These are phyloP conservation scores for Cladosporium sp. DNA, from an alignment of 2,329 filamentous ascomycete genomes.

Conservation along the genomic window DNA sequence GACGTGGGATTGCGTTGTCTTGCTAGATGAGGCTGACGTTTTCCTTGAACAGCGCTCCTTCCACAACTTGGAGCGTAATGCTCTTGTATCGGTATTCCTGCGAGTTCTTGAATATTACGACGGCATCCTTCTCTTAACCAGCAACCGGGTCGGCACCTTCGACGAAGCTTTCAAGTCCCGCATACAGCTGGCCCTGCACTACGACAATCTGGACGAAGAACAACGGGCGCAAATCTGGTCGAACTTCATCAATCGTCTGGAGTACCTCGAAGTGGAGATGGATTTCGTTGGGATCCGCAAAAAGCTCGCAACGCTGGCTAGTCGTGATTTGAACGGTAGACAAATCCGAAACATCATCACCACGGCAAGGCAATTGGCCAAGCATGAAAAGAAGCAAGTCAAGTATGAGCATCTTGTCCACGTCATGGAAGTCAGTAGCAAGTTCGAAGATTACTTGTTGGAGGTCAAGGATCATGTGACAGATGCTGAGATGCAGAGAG, in stretches of 20 bases:
- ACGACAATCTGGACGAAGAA: constrained; percentile 25
- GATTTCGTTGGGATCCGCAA: not conserved
- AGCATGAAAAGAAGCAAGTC: not conserved
- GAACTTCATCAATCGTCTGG: constrained; percentile 6
- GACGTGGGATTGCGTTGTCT: constrained; percentile 49
- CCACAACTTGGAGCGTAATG: constrained; percentile 27
- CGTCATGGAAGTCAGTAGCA: not conserved
- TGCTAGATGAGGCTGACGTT: constrained; percentile 57
- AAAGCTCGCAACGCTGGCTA: not conserved
- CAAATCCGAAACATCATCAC: constrained; percentile 36
- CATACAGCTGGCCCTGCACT: constrained; percentile 32
- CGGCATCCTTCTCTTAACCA: constrained; percentile 31
- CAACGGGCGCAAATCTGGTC: constrained; percentile 25
- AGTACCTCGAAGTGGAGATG: not conserved
- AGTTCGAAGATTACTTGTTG: not conserved
- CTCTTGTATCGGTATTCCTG: constrained; percentile 34
- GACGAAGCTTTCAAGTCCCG: constrained; percentile 34
- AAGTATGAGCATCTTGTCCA: not conserved
- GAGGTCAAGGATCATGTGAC: too few species aligned
- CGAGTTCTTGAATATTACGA: constrained; percentile 24
- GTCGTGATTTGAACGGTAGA: constrained; percentile 29
- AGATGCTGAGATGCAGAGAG: too few species aligned
- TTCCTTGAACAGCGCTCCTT: constrained; percentile 50
- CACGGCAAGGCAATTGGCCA: constrained; percentile 31
- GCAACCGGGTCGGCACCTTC: constrained; percentile 33